phyloP scores from a whole-genome alignment of 495 filamentous ascomycete species.

The Aspergillus nidulans region DNA sequence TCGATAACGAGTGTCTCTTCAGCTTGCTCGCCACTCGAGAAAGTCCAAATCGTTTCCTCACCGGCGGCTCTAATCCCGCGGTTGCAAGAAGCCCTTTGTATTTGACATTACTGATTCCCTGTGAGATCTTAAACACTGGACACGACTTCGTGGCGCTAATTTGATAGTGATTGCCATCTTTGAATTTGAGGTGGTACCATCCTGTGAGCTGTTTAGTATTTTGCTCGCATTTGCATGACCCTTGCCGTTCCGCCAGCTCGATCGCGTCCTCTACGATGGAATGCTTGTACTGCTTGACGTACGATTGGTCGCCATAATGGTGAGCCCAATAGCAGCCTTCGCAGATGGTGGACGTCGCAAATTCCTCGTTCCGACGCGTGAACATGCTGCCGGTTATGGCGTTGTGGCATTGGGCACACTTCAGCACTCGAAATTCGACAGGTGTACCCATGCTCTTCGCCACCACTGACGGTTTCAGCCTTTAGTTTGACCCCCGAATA shows the following conservation, averaged over 20 bases:
- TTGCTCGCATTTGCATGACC: neutral
- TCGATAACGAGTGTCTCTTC: neutral
- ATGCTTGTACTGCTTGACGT: slow-evolving; percentile 31
- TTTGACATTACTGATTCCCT: neutral
- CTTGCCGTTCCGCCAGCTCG: neutral
- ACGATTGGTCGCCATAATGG: slow-evolving; percentile 7
- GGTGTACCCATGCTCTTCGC: neutral
- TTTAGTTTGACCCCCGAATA: neutral
- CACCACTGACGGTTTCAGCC: neutral
- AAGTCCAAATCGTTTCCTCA: neutral
- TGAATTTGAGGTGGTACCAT: neutral
- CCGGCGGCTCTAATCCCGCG: neutral
- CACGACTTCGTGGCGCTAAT: neutral
- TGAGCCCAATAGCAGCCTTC: slow-evolving; percentile 18
- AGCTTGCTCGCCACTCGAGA: neutral
- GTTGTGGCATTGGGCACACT: neutral
- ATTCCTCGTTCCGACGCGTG: neutral
- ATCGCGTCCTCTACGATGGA: slow-evolving; percentile 14
- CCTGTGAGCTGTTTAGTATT: neutral
- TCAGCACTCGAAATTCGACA: neutral
- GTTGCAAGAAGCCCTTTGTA: neutral
- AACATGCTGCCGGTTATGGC: slow-evolving; percentile 8
- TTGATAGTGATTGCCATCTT: neutral
- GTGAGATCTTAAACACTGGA: neutral
- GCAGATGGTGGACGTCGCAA: slow-evolving; percentile 8